Conservation (phyloP, 164 flowering plant species). For the Paratinospora sagittata region DNA sequence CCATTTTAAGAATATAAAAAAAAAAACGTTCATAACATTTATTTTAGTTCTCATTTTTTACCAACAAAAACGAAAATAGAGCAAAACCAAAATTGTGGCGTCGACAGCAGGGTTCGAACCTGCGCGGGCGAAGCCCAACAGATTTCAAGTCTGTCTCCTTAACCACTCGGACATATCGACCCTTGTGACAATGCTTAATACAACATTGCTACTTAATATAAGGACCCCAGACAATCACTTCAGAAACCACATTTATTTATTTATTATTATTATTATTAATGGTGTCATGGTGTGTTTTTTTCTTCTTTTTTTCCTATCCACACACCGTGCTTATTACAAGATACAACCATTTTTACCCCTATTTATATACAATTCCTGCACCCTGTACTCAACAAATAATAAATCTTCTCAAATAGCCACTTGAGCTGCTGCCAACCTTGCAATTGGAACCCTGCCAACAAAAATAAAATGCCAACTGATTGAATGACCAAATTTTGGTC, state of each 20-base stretch:
- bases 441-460: slow-evolving; percentile 87
- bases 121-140: slow-evolving; percentile 98
- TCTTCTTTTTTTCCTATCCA: too few species aligned
- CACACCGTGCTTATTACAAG: background rate
- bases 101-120: slow-evolving; percentile 98
- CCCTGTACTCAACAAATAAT: slow-evolving; percentile 2
- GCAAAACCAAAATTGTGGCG: too few species aligned
- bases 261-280: too few species aligned
- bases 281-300: too few species aligned
- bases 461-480: background rate
- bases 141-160: slow-evolving; percentile 93
- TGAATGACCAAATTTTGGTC: background rate
- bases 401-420: slow-evolving; percentile 43
- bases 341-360: background rate
- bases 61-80: too few species aligned
- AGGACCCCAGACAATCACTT: too few species aligned
- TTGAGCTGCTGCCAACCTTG: slow-evolving; percentile 99
- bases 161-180: slow-evolving; percentile 99
- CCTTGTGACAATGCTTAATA: too few species aligned
- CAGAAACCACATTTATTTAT: too few species aligned
- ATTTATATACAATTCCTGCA: slow-evolving; percentile 21
- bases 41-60: too few species aligned
- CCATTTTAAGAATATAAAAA: too few species aligned
- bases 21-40: too few species aligned
- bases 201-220: too few species aligned